Base-by-base conservation (phyloP, 352 stramenopile species). In the Hyaloperonospora arabidopsidis region DNA sequence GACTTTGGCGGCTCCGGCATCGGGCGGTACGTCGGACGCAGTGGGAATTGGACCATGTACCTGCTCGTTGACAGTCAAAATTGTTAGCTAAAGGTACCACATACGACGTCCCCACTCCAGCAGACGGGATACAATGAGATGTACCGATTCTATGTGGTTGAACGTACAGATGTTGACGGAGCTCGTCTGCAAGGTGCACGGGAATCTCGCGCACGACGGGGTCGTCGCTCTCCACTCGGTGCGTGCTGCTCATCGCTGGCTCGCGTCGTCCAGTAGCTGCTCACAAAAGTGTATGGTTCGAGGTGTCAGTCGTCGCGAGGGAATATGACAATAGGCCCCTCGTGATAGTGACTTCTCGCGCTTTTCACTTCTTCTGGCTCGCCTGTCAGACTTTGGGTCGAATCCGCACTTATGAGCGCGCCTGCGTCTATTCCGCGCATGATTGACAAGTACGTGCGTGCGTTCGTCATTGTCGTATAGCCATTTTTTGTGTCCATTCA, bases 171-270 rank as follows among this genome's bases (percentile, higher is more conserved):
- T 76, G 81, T n/a, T 70, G 55, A 48, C 77, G 72, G 52, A 88
- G 57, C 29, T 79, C 65, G 18, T 90, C 76, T 2, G 77, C 76
- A 32, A 93, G 74, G 61, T 93, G 82, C 61, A 93, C 79, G 35
- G 82, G 79, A 54, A 93, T 89, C 68, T 93, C 82, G 45, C 70
- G 77, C 57, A 93, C 79, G 28, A 93, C 67, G 36, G 82, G 82
- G 64, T 93, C 82, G 45, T 90, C 80, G 38, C 78, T 63, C 64
- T 34, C 12, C 52, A 43, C 34, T 39, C 25, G 25, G 25, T 8
- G 25, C 25, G 25, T 44, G 5, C 5, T 12, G 38, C 35, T 41
- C n/a, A 17, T 41, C n/a, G 12, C 13, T 15, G 38, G 12, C 43
- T 21, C 46, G 59, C 10, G 57, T 55, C 45, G 54, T 65, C 60